Evolutionary conservation across 257 asterid species (phyloP).

Genomic region (Eucommia ulmoides): DNA sequence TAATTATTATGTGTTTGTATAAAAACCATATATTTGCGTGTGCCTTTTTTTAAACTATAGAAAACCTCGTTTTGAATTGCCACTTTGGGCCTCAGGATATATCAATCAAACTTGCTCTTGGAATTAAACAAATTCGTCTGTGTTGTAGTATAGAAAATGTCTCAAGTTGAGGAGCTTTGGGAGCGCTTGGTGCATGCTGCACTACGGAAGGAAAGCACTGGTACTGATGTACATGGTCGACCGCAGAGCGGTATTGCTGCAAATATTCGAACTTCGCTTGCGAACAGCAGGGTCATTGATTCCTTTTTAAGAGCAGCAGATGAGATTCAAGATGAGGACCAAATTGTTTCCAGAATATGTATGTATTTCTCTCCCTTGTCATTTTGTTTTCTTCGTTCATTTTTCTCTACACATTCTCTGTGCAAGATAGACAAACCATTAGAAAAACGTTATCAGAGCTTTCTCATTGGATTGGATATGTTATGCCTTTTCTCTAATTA

Average conservation of each 20-base stretch:
- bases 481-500: too few species aligned
- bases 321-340: constrained; percentile 85
- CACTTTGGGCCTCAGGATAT: too few species aligned
- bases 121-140: not conserved
- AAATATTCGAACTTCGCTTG: constrained; percentile 85
- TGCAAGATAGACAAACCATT: too few species aligned
- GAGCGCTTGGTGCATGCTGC: constrained; percentile 92
- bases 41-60: too few species aligned
- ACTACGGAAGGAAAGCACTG: constrained; percentile 52
- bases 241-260: constrained; percentile 72
- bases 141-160: constrained; percentile 49
- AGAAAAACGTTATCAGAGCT: too few species aligned
- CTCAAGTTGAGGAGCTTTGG: constrained; percentile 87
- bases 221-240: constrained; percentile 36
- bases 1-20: too few species aligned
- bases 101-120: too few species aligned
- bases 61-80: too few species aligned
- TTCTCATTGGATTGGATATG: too few species aligned
- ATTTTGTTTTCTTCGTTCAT: not conserved
- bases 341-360: constrained; percentile 73
- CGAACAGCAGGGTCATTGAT: constrained; percentile 73
- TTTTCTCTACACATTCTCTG: too few species aligned
- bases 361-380: constrained; percentile 16
- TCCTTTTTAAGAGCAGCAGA: constrained; percentile 92
- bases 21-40: too few species aligned